phyloP scores from a whole-genome alignment of 768 basidiomycete genomes.

The Rhizopogon vinicolor region DNA sequence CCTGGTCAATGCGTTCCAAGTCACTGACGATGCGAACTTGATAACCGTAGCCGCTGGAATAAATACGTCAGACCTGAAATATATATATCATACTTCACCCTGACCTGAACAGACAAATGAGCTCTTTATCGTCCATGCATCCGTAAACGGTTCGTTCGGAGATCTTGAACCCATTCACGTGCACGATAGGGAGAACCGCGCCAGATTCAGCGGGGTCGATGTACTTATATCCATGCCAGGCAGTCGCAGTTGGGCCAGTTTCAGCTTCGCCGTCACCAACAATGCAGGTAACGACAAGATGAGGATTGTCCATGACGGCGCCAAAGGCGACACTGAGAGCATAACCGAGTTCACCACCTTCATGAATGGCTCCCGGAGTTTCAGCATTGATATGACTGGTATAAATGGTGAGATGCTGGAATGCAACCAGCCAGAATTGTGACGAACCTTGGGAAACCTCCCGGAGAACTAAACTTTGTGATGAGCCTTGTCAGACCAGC shows the following conservation, averaged over 20 bases:
- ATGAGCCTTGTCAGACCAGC: conserved; percentile 65
- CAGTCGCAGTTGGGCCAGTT: conserved; percentile 72
- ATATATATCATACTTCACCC: conserved; percentile 6
- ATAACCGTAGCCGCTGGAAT: conserved; percentile 74
- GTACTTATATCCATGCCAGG: conserved; percentile 88
- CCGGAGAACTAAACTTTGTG: conserved; percentile 72
- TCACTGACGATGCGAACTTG: conserved; percentile 80
- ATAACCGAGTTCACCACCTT: conserved; percentile 89
- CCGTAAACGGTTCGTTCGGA: conserved; percentile 88
- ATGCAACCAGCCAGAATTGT: neutral
- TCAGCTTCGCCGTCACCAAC: conserved; percentile 90
- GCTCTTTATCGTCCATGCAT: conserved; percentile 86
- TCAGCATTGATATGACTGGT: conserved; percentile 71
- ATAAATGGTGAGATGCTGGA: neutral
- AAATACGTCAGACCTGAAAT: conserved; percentile 1
- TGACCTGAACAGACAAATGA: conserved; percentile 69
- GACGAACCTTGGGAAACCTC: conserved; percentile 74
- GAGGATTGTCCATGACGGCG: conserved; percentile 87
- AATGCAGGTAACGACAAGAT: conserved; percentile 75
- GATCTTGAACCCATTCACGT: conserved; percentile 88
- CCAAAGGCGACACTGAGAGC: conserved; percentile 84
- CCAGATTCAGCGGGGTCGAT: conserved; percentile 88
- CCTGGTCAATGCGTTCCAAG: conserved; percentile 60
- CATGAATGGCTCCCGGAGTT: conserved; percentile 88
- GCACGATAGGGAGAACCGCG: conserved; percentile 87